Evolutionary conservation across 306 rosid species (phyloP), one percentile per base, ranked within the genome.

Genomic region (Glycine latifolia): DNA sequence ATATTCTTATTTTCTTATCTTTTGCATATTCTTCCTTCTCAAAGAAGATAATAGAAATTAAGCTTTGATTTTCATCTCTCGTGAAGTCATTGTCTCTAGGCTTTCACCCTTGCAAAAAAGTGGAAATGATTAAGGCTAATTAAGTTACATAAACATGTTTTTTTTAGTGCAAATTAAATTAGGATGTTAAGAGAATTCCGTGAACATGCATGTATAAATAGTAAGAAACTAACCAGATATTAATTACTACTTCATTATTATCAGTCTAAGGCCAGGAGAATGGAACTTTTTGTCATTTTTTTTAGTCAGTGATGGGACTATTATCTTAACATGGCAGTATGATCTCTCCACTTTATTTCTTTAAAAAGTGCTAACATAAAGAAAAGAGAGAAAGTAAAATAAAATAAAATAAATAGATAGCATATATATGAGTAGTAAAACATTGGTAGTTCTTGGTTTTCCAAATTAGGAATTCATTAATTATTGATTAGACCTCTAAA

Each of bases 51-150:
- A 33, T 52, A 8, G n/a, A 69, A 47, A 47, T 47, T 46, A 20
- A 41, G 43, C 8, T 74, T 74, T 58, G 44, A 58, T 56, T 39
- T 73, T 39, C 54, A 39, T 73, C 39, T 37, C 10, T 56, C 2
- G 44, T 1, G 9, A 53, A 10, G 12, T 56, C 67, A 48, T 26
- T 31, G 20, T 55, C 53, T 41, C 41, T 20, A 46, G 3, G 10
- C 10, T 41, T 56, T 43, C 41, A 73, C 37, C 46, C 15, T 15
- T 7, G 7, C 8, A 8, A 73, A 54, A 73, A n/a, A 14, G 37
- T 35, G 31, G n/a, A 71, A 53, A 73, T 73, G 67, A 74, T 39
- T 41, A 37, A 43, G 41, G 41, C 54, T 74, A 37, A 10, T 54
- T 60, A 58, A 56, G 48, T 52, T 31, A 8, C 4, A 35, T 4